Base-by-base conservation (phyloP, 129 eudicot genomes). In the Smallanthus sonchifolius region DNA sequence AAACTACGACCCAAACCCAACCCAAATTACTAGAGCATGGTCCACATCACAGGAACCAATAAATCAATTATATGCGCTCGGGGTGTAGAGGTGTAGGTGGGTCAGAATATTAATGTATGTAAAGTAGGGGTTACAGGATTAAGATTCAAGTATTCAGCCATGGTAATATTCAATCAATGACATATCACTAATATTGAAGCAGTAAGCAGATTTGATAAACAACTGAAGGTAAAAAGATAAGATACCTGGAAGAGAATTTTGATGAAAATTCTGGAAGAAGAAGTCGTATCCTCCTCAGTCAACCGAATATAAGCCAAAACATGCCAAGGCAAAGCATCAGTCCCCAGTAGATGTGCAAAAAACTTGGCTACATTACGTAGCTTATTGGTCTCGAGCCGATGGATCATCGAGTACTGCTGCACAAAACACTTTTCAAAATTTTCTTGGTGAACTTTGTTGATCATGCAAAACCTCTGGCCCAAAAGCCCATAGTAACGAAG, bases 381-480 rank as follows among this genome's bases (percentile, higher is more conserved):
- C 54, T 94, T 94, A 70, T 94, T 90, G 0, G 98, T 94, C 77
- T 94, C 98, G 2, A 90, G 88, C n/a, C 98, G 80, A 61, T 94
- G 98, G 49, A 94, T 94, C 98, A 94, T 94, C 0, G 98, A 94
- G 40, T 94, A 94, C 56, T 90, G 98, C 69, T 94, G 91, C 2
- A 88, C 96, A 79, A 94, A 94, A 40, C 97, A 90, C 42, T 77
- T 90, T 51, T 94, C 98, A 37, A 94, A 94, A 34, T 90, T 90
- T 63, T 88, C 97, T 72, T 94, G 98, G 76, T 94, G 65, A n/a
- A 94, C 81, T 67, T 86, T 90, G 83, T 94, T 90, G 20, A 94
- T 88, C 92, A 94, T 88, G 63, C 98, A 94, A 74, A 94, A 94
- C 15, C 98, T 79, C 76, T 94, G 98, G n/a, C 98, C 98, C 75